Conservation (phyloP, 2,329 filamentous ascomycete genomes). For the Bipolaris oryzae region DNA sequence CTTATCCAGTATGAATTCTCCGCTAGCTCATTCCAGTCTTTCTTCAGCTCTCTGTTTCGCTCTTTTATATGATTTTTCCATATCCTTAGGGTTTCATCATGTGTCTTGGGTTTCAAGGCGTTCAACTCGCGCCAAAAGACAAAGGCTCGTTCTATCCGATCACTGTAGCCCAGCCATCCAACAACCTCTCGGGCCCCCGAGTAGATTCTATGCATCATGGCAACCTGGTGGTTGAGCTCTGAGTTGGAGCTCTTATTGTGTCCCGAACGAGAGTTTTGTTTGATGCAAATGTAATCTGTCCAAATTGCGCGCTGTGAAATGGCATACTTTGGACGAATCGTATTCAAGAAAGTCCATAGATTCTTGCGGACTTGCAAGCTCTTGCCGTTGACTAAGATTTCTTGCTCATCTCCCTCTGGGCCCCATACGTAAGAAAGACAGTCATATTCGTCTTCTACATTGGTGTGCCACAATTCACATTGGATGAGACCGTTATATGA, state of each 20-base stretch:
- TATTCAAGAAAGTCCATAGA: conserved; percentile 11
- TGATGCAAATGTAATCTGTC: conserved; percentile 42
- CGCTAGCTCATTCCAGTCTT: background rate
- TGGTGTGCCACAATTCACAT: background rate
- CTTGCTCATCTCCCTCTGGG: background rate
- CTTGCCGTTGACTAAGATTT: conserved; percentile 9
- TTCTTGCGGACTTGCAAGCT: conserved; percentile 12
- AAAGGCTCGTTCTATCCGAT: background rate
- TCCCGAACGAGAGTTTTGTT: conserved; percentile 4
- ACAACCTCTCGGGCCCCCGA: background rate
- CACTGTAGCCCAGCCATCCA: background rate
- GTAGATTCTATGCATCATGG: no score
- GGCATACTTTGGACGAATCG: background rate
- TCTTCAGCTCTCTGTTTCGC: background rate
- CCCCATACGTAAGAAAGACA: conserved; percentile 24
- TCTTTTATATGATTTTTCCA: background rate
- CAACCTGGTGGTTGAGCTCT: no score
- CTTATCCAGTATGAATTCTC: conserved; percentile 1
- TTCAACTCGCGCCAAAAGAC: background rate
- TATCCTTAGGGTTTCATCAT: background rate
- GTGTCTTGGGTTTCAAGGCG: background rate
- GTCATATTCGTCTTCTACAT: background rate
- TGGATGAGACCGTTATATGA: background rate
- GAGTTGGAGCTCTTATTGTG: no score
- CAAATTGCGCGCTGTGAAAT: conserved; percentile 12